Conservation (phyloP, 352 stramenopile species). For the Globisporangium camurandrum region DNA sequence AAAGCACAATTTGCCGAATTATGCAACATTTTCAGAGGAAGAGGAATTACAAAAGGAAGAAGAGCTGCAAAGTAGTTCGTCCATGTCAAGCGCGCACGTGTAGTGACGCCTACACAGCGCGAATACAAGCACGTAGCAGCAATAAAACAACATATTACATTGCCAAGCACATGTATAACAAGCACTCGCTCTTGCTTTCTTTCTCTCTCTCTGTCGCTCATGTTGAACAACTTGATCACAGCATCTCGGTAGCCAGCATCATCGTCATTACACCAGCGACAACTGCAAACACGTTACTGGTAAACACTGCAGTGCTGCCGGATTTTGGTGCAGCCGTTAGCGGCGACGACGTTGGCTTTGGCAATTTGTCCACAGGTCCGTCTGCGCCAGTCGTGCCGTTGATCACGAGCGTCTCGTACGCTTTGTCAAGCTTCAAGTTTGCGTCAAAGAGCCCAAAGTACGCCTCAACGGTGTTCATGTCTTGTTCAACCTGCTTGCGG, state of each 20-base stretch:
- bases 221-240: background rate
- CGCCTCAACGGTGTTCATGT: slow-evolving; percentile 40
- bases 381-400: slow-evolving; percentile 11
- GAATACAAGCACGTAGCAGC: too few relatives aligned
- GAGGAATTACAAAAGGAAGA: too few relatives aligned
- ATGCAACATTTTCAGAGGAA: too few relatives aligned
- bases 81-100: too few relatives aligned
- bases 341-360: slow-evolving; percentile 1
- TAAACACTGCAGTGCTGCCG: background rate
- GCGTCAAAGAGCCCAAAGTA: slow-evolving; percentile 55
- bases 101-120: too few relatives aligned
- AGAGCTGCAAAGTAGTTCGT: too few relatives aligned
- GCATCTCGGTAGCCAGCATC: background rate
- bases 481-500: slow-evolving; percentile 13
- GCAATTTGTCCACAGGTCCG: slow-evolving; percentile 2
- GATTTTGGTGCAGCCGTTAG: background rate
- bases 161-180: too few relatives aligned
- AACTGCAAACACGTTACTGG: background rate
- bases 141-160: too few relatives aligned
- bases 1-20: too few relatives aligned
- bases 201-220: too few relatives aligned
- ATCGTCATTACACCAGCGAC: background rate
- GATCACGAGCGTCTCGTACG: slow-evolving; percentile 12
- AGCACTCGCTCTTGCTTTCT: too few relatives aligned
- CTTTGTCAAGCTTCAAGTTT: slow-evolving; percentile 12